Percentiles rank a stretch among this genome's conserved stretches.
phyloP scores from a whole-genome alignment of 495 filamentous ascomycete species.

The Hypoxylon lienhwacheense region DNA sequence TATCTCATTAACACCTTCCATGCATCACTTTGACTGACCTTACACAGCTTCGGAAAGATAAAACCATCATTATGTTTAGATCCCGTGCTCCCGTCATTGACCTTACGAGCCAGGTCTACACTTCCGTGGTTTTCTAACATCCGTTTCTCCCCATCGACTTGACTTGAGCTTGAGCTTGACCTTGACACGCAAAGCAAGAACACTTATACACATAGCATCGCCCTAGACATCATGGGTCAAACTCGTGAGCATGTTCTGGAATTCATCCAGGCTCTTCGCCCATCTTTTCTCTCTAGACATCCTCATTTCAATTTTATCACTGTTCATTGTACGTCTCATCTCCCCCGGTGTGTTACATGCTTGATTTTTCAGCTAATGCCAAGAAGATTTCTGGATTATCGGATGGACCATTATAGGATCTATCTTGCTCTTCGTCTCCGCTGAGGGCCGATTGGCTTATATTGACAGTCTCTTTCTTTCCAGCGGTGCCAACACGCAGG shows the following conservation, averaged over 20 bases:
- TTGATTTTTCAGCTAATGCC: background rate
- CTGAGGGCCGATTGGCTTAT: conserved; percentile 62
- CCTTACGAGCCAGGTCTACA: conserved; percentile 34
- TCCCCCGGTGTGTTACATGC: background rate
- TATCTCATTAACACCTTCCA: conserved; percentile 10
- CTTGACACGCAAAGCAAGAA: too few relatives aligned
- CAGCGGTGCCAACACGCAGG: conserved; percentile 81
- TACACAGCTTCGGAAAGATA: conserved; percentile 26
- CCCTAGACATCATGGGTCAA: conserved; percentile 25
- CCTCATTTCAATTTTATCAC: conserved; percentile 83
- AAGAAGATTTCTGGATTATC: conserved; percentile 76
- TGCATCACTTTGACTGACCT: conserved; percentile 10
- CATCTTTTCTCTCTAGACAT: conserved; percentile 54
- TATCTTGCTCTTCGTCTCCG: conserved; percentile 67
- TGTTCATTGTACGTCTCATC: conserved; percentile 67
- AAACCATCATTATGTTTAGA: conserved; percentile 32
- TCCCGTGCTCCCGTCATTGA: conserved; percentile 28
- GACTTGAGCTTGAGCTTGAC: too few relatives aligned
- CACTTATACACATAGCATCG: conserved; percentile 2
- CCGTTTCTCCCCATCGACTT: conserved; percentile 14
- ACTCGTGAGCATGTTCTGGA: conserved; percentile 34
- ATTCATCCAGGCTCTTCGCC: conserved; percentile 51
- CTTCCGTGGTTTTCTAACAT: conserved; percentile 32
- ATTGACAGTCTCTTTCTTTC: conserved; percentile 90
- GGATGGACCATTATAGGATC: conserved; percentile 68